phyloP scores from a whole-genome alignment of 805 yeast genomes.

The Candida sanyiensis region DNA sequence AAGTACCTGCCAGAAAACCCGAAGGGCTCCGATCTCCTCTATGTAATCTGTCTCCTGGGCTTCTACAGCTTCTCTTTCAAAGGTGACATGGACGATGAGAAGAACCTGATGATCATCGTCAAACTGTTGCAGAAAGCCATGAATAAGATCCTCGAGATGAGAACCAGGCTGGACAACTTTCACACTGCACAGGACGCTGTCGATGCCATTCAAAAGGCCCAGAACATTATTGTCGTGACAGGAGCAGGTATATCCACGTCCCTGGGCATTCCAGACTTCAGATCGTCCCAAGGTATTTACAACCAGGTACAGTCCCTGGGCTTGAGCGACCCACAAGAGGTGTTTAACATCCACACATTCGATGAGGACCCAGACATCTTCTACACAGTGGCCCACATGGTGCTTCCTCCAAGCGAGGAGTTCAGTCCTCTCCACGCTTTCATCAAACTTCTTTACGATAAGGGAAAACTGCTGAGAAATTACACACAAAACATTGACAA shows the following conservation, averaged over 20 bases:
- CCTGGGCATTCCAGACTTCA: slow-evolving; percentile 86
- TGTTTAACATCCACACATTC: slow-evolving; percentile 70
- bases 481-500: slow-evolving; percentile 92
- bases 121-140: slow-evolving; percentile 57
- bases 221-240: slow-evolving; percentile 66
- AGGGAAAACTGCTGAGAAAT: slow-evolving; percentile 71
- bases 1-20: slow-evolving; percentile 58
- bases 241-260: slow-evolving; percentile 94
- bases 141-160: slow-evolving; percentile 50
- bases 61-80: slow-evolving; percentile 32
- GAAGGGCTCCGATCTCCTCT: slow-evolving; percentile 49
- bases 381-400: slow-evolving; percentile 80
- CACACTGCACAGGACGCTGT: slow-evolving; percentile 54
- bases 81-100: slow-evolving; percentile 37
- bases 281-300: slow-evolving; percentile 85
- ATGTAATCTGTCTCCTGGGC: slow-evolving; percentile 59
- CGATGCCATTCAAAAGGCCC: slow-evolving; percentile 46
- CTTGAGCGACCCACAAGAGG: slow-evolving; percentile 84
- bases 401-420: slow-evolving; percentile 63
- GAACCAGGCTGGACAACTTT: slow-evolving; percentile 50
- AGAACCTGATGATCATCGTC: slow-evolving; percentile 41
- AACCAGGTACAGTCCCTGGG: slow-evolving; percentile 62
- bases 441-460: slow-evolving; percentile 65
- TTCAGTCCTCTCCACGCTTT: slow-evolving; percentile 80
- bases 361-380: slow-evolving; percentile 72